A percentile compares a stretch with the other conserved stretches of the same genome.
Conservation (phyloP, 148 eudicot genomes). For the Camellia granthamiana region DNA sequence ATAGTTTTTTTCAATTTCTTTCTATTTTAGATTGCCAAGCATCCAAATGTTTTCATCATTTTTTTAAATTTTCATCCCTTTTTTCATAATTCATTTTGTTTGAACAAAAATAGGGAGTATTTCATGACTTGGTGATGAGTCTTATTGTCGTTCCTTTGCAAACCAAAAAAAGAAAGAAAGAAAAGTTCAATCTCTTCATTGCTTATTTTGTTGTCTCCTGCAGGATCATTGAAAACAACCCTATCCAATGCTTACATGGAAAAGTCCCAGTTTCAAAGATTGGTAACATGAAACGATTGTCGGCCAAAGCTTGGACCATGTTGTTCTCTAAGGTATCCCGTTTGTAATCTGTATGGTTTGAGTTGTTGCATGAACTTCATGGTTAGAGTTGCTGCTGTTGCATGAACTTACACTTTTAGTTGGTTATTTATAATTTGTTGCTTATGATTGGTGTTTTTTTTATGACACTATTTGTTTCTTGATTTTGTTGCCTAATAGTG, state of each 20-base stretch:
- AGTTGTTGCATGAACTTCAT: slow-evolving; percentile 1
- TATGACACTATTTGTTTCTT: not conserved
- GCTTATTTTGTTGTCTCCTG: slow-evolving; percentile 26
- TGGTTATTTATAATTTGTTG: not conserved
- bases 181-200: slow-evolving; percentile 7
- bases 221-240: slow-evolving; percentile 74
- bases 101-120: slow-evolving; percentile 3
- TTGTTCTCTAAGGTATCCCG: slow-evolving; percentile 66
- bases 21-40: not conserved
- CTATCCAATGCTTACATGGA: slow-evolving; percentile 73
- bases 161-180: not conserved
- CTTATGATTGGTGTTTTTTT: not conserved
- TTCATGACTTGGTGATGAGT: slow-evolving; percentile 1
- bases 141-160: not conserved
- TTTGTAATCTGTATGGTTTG: not conserved
- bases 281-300: slow-evolving; percentile 68
- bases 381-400: not conserved
- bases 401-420: not conserved
- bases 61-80: not conserved
- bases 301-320: slow-evolving; percentile 75
- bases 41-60: not conserved
- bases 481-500: not conserved
- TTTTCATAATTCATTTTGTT: slow-evolving; percentile 4
- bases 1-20: not conserved
- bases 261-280: slow-evolving; percentile 78